Base-by-base conservation (phyloP, 768 basidiomycete genomes). In the Lactifluus echinatus region DNA sequence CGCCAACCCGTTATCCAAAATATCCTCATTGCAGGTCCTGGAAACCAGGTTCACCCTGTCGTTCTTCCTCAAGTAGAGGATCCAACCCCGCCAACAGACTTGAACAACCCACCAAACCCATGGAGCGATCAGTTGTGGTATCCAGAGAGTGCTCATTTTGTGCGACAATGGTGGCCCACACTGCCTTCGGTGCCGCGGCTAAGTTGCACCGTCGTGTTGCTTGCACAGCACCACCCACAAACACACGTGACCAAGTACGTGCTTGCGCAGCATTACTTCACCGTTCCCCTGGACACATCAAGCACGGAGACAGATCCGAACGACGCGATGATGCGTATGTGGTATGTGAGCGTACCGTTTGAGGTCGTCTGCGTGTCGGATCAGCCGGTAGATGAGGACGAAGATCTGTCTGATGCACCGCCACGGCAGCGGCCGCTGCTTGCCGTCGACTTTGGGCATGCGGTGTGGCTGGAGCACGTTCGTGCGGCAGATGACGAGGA, bases 141-240 rank as follows among this genome's bases (percentile, higher is more conserved):
- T 60, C 84, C 85, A 14, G 85, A 87, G 65, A 80, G 78, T 49
- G 85, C 84, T 0, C 85, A 87, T 69, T 88, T 87, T 58, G 85
- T 88, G 5, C 79, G 86, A 11, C 86, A 88, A 59, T 88, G 86
- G 86, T 88, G 86, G 86, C 86, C 86, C 1, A 81, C 79, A 3
- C 69, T 87, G 3, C 76, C 81, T 0, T 73, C 75, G 1, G 78
- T 87, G 10, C 85, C 84, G 1, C 75, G 80, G 24, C 76, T 86
- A 8, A 86, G 84, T 68, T 87, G 84, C 63, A 85, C 85, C 0
- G 85, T 87, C 21, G 78, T 87, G 21, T 74, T 88, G 1, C 77
- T 87, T 3, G 80, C 83, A 0, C 74, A 77, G 11, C 83, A 85
- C 56, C 80, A 86, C 61, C 76, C 73, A n/a, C 69, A 73, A 8